These are phyloP conservation scores for Magnaporthales sp. DNA, from an alignment of 2,329 filamentous ascomycete species.

Conservation along the genomic window DNA sequence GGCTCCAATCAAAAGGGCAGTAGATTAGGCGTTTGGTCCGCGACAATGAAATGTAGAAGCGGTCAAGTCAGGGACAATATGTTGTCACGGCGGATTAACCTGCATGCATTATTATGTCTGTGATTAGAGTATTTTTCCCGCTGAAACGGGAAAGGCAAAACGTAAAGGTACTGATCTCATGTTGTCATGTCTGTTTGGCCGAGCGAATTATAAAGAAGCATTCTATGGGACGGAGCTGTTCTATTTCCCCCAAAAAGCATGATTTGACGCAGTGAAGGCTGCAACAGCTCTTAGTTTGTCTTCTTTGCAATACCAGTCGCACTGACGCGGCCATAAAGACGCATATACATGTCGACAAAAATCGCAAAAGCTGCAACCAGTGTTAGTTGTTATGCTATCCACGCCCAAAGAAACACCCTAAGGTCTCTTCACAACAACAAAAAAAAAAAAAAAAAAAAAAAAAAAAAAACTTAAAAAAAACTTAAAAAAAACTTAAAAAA, in stretches of 20 bases:
- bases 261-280: not conserved
- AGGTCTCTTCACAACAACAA: not conserved
- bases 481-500: not conserved
- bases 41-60: not conserved
- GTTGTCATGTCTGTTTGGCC: not conserved
- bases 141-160: not conserved
- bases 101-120: not conserved
- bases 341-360: slow-evolving; percentile 44
- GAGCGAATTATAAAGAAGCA: not conserved
- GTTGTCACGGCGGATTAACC: not conserved
- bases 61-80: not conserved
- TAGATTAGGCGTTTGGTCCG: slow-evolving; percentile 25
- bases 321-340: slow-evolving; percentile 34
- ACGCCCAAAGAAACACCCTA: not conserved
- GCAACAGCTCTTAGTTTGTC: slow-evolving; percentile 20
- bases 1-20: slow-evolving; percentile 40
- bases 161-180: not conserved
- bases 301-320: slow-evolving; percentile 28
- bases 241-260: not conserved
- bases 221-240: not conserved
- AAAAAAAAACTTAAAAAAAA: not conserved
- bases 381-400: not conserved
- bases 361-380: slow-evolving; percentile 34
- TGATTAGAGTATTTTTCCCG: not conserved
- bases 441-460: slow-evolving; percentile 6